Conservation (phyloP, 2,329 filamentous ascomycete genomes). For the Exophiala phaeomuriformis region DNA sequence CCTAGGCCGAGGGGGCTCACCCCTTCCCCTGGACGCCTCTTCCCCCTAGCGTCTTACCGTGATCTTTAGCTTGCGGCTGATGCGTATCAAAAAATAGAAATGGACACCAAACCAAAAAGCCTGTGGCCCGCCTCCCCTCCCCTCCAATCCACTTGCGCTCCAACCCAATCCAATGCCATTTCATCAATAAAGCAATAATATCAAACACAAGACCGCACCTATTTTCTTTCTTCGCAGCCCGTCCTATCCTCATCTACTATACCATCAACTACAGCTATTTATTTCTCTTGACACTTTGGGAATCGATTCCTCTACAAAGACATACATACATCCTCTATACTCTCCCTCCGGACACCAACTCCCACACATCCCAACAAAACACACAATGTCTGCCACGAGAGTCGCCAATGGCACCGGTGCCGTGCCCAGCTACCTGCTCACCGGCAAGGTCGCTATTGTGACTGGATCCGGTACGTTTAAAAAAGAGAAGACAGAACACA, state of each 20-base stretch:
- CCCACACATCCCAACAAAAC: not conserved
- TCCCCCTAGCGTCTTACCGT: not conserved
- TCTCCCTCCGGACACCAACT: not conserved
- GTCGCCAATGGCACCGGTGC: conserved; percentile 21
- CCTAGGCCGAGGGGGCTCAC: too few species aligned
- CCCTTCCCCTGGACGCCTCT: too few species aligned
- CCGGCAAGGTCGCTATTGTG: conserved; percentile 40
- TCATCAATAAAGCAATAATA: not conserved
- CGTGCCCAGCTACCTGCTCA: conserved; percentile 31
- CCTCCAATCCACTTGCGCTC: not conserved
- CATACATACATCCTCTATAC: not conserved
- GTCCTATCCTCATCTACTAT: not conserved
- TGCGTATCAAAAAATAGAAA: conserved; percentile 9
- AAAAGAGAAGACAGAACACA: not conserved
- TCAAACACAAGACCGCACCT: not conserved
- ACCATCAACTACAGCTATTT: not conserved
- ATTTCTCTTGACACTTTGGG: not conserved
- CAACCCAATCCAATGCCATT: not conserved
- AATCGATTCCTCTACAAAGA: not conserved
- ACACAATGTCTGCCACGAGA: conserved; percentile 20
- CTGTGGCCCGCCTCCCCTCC: not conserved
- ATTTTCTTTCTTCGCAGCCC: not conserved
- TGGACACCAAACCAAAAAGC: not conserved
- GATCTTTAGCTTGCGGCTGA: conserved; percentile 10
- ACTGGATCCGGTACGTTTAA: conserved; percentile 28